These are phyloP conservation scores for Metrosideros polymorpha DNA, from an alignment of 441 rosid genomes.

Conservation along the genomic window DNA sequence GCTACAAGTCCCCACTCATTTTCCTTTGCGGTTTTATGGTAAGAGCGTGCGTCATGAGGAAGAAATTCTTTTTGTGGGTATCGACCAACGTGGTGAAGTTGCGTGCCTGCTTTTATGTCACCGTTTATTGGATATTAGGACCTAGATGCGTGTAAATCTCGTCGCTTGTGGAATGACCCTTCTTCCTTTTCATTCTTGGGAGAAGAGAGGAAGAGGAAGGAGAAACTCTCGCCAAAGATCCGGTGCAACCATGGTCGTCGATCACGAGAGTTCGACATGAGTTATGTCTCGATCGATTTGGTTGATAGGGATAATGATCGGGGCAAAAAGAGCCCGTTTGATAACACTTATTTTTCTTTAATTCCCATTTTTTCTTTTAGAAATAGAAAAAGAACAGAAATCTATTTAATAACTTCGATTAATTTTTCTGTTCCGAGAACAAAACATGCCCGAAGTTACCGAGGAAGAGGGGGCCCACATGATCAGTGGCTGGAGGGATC, in stretches of 20 bases:
- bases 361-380: too few relatives aligned
- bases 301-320: not conserved
- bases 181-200: too few relatives aligned
- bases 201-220: not conserved
- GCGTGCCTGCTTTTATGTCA: too few relatives aligned
- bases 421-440: too few relatives aligned
- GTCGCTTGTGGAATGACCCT: not conserved
- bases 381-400: too few relatives aligned
- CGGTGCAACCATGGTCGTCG: fast-evolving
- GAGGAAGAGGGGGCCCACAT: not conserved
- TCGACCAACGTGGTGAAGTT: not conserved
- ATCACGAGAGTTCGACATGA: not conserved
- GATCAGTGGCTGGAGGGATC: too few relatives aligned
- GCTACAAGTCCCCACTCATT: not conserved
- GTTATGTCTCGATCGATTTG: not conserved
- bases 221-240: not conserved
- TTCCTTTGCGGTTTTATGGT: not conserved
- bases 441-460: too few relatives aligned
- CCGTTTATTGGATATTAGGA: not conserved
- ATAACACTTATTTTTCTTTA: too few relatives aligned
- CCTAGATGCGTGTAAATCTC: not conserved
- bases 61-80: not conserved
- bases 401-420: too few relatives aligned
- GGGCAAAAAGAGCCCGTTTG: too few relatives aligned
- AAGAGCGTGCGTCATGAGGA: not conserved